Conservation (phyloP, 1,139 yeast species). For the Zygosaccharomyces pseudobailii region DNA sequence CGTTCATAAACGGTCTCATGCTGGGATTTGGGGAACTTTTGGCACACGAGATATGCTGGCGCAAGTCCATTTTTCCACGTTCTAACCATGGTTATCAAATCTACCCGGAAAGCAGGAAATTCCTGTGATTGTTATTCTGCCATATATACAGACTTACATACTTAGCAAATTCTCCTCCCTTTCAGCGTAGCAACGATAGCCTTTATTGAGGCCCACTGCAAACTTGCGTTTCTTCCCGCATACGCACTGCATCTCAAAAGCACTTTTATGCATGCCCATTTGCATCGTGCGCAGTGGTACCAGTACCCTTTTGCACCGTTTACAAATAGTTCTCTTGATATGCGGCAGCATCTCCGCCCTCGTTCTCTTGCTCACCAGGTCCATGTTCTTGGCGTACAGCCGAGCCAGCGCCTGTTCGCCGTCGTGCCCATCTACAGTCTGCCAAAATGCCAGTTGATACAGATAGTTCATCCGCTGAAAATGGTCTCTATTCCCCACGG, state of each 20-base stretch:
- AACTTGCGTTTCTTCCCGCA: conserved; percentile 27
- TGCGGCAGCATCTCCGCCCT: conserved; percentile 25
- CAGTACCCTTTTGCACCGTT: conserved; percentile 24
- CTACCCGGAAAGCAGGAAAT: conserved; percentile 25
- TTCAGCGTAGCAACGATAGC: conserved; percentile 23
- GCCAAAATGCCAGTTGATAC: conserved; percentile 25
- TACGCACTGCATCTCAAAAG: conserved; percentile 19
- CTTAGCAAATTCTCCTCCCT: conserved; percentile 16
- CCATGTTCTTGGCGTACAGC: conserved; percentile 22
- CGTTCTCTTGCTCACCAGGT: conserved; percentile 27
- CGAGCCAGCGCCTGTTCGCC: conserved; percentile 20
- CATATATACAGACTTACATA: conserved; percentile 1
- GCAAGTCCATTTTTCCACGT: conserved; percentile 45
- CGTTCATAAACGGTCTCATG: conserved; percentile 92
- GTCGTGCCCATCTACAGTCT: conserved; percentile 11
- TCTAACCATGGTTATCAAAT: conserved; percentile 38
- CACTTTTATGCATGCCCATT: conserved; percentile 7
- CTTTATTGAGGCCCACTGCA: conserved; percentile 23
- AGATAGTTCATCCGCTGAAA: conserved; percentile 30
- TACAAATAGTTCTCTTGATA: conserved; percentile 29
- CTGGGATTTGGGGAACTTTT: conserved; percentile 93
- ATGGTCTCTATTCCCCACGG: conserved; percentile 26
- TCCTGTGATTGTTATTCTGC: conserved; percentile 5
- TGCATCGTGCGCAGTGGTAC: conserved; percentile 16
- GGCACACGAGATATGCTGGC: conserved; percentile 89